Percentiles rank a stretch among this genome's conserved stretches.
phyloP scores from a whole-genome alignment of 805 yeast genomes.

The Kuraishia molischiana region DNA sequence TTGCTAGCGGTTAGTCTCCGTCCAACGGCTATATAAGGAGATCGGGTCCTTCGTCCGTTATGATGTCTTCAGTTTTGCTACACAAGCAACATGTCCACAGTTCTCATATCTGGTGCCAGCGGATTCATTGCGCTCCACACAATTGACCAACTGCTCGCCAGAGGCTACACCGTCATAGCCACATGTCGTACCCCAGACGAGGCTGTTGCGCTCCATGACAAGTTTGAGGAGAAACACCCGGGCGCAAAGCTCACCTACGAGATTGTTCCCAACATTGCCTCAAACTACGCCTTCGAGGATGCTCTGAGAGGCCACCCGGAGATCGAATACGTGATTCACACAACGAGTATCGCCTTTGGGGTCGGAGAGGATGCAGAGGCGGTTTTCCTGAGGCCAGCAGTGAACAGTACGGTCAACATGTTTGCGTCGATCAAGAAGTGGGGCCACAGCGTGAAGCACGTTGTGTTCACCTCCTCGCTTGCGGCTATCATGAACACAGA shows the following conservation, averaged over 20 bases:
- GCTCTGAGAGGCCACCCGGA: constrained; percentile 31
- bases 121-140: background rate
- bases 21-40: no score
- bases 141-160: constrained; percentile 17
- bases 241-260: constrained; percentile 16
- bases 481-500: constrained; percentile 24
- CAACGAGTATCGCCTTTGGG: constrained; percentile 21
- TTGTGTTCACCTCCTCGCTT: constrained; percentile 41
- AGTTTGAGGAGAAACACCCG: constrained; percentile 14
- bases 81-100: background rate
- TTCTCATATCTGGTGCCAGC: background rate
- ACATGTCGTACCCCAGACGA: constrained; percentile 36
- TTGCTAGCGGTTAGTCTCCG: background rate
- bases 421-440: constrained; percentile 27
- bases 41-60: no score
- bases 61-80: no score
- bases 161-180: constrained; percentile 37
- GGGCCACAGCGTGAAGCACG: constrained; percentile 30
- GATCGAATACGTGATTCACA: constrained; percentile 33
- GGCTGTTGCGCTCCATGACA: constrained; percentile 24
- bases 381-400: constrained; percentile 35
- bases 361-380: constrained; percentile 26
- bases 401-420: constrained; percentile 34
- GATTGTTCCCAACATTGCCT: constrained; percentile 24
- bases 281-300: constrained; percentile 35